phyloP scores from a whole-genome alignment of 2,329 filamentous ascomycete genomes.

The Colletotrichum sp. region DNA sequence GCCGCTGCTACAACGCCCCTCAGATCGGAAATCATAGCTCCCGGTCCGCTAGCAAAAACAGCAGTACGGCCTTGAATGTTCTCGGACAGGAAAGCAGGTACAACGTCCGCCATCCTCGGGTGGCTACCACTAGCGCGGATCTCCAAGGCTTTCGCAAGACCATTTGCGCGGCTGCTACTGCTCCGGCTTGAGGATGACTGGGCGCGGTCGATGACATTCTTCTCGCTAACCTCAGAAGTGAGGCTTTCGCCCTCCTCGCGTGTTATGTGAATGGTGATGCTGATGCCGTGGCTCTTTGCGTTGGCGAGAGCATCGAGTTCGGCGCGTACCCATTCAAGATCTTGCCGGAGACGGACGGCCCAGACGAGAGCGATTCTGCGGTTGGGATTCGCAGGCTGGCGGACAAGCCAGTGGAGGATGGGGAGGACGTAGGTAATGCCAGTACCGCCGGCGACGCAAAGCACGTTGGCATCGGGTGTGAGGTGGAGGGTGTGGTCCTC shows the following conservation, averaged over 20 bases:
- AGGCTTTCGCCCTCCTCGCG: background rate
- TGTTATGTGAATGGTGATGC: background rate
- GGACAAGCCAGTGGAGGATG: slow-evolving; percentile 36
- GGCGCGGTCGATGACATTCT: background rate
- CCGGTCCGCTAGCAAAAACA: slow-evolving; percentile 66
- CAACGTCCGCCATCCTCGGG: slow-evolving; percentile 53
- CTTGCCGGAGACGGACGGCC: slow-evolving; percentile 54
- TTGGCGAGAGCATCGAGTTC: background rate
- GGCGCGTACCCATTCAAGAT: slow-evolving; percentile 13
- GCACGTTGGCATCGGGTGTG: slow-evolving; percentile 41
- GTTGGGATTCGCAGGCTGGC: slow-evolving; percentile 35
- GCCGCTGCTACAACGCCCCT: slow-evolving; percentile 55
- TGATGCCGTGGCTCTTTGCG: background rate
- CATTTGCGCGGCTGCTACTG: slow-evolving; percentile 56
- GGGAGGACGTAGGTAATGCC: slow-evolving; percentile 45
- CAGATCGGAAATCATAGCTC: slow-evolving; percentile 63
- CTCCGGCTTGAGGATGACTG: slow-evolving; percentile 48
- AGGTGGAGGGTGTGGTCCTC: slow-evolving; percentile 45
- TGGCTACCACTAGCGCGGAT: slow-evolving; percentile 29
- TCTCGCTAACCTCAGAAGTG: background rate
- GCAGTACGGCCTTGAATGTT: slow-evolving; percentile 54
- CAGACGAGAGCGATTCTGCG: slow-evolving; percentile 54
- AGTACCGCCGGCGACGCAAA: slow-evolving; percentile 45
- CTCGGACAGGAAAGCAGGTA: slow-evolving; percentile 52
- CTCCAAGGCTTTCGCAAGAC: slow-evolving; percentile 21